Base-by-base conservation (phyloP, 1,139 yeast genomes). In the Debaryomycetaceae sp. region DNA sequence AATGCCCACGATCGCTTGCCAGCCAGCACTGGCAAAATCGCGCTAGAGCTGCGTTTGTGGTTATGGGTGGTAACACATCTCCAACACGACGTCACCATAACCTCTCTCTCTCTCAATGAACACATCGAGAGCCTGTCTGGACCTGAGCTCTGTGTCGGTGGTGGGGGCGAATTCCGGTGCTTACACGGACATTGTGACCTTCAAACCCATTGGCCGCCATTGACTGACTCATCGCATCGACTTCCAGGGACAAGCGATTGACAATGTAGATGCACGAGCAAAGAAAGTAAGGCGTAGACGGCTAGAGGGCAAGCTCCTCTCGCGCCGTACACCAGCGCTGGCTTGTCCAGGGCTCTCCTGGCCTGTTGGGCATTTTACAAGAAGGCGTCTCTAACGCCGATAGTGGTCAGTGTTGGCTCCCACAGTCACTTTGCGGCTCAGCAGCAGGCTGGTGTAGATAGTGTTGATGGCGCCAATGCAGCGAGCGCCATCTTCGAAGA, bases 261-360 rank as follows among this genome's bases (percentile, higher is more conserved):
- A n/a, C n/a, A n/a, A n/a, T n/a, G n/a, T n/a, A n/a, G n/a, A n/a
- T n/a, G n/a, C n/a, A n/a, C n/a, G n/a, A n/a, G n/a, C 45, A 46
- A 34, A 54, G 40, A 10, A 27, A 46, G 37, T 27, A 56, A 43
- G 2, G 59, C 56, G 34, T 43, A 55, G 5, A 55, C 53, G 1
- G 61, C 61, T 2, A 58, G 52, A 20, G 60, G 39, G 26, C 56
- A 52, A 10, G 61, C 61, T 4, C 61, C 61, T 10, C 61, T 61
- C 4, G 60, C 61, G 9, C 61, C 60, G 32, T 54, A 56, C 1
- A 56, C 58, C 34, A 56, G 38, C 4, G 59, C 61, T 0, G 56
- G 51, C 11, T 28, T 36, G 3, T 44, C 40, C 14, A 34, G 29
- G 7, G 22, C 18, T 4, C 24, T 18, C 2, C 29, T 16, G 14